Evolutionary conservation across 805 yeast genomes (phyloP).

Genomic region (Nakazawaea populi): DNA sequence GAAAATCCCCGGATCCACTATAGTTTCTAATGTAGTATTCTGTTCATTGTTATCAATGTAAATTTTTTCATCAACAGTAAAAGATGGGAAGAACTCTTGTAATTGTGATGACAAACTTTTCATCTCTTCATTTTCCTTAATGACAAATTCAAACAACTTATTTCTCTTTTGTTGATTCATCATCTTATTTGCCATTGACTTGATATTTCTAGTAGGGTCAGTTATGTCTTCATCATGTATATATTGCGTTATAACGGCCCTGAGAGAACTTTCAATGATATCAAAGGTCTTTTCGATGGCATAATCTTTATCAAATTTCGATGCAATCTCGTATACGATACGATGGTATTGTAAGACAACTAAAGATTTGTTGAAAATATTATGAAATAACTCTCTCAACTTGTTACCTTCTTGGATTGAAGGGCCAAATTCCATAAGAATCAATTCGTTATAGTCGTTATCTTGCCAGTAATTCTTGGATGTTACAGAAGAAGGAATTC

Average conservation of each 20-base stretch:
- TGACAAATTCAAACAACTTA: slow-evolving; percentile 10
- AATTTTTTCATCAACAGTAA: slow-evolving; percentile 32
- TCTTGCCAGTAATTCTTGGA: slow-evolving; percentile 12
- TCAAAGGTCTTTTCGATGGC: slow-evolving; percentile 34
- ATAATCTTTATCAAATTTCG: slow-evolving; percentile 17
- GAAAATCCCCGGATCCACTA: slow-evolving; percentile 66
- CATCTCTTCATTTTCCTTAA: slow-evolving; percentile 5
- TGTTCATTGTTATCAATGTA: slow-evolving; percentile 55
- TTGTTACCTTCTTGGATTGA: slow-evolving; percentile 21
- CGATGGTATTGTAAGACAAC: slow-evolving; percentile 67
- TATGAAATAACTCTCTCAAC: slow-evolving; percentile 64
- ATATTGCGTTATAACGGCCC: slow-evolving; percentile 31
- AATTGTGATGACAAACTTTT: slow-evolving; percentile 20
- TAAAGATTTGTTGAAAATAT: slow-evolving; percentile 57
- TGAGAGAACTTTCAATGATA: slow-evolving; percentile 34
- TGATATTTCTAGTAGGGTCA: slow-evolving; percentile 10
- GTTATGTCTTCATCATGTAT: slow-evolving; percentile 27
- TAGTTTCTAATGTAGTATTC: slow-evolving; percentile 51
- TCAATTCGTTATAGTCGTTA: not conserved
- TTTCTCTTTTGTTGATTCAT: slow-evolving; percentile 16
- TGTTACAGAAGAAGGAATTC: slow-evolving; percentile 31
- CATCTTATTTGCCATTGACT: slow-evolving; percentile 12
- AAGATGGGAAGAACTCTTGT: slow-evolving; percentile 69
- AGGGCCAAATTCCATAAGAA: slow-evolving; percentile 14
- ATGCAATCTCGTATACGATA: slow-evolving; percentile 53